These are phyloP conservation scores for Colletotrichum orchidophilum DNA, from an alignment of 2,329 filamentous ascomycete species.

Conservation along the genomic window DNA sequence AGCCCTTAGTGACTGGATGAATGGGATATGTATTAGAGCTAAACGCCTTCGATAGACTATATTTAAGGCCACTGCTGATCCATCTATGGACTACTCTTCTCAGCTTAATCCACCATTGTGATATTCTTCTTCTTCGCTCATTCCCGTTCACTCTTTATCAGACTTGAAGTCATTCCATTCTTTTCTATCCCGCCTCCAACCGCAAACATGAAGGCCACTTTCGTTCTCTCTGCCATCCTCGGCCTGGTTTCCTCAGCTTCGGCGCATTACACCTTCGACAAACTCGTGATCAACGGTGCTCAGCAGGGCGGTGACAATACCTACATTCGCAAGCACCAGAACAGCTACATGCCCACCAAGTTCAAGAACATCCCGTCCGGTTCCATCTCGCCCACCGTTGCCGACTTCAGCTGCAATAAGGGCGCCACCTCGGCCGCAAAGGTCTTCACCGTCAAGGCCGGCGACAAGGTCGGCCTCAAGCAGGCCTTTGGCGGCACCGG, in stretches of 20 bases:
- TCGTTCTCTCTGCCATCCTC: conserved; percentile 20
- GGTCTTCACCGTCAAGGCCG: conserved; percentile 32
- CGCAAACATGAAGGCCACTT: conserved; percentile 22
- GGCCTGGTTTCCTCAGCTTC: conserved; percentile 16
- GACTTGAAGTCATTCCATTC: conserved; percentile 28
- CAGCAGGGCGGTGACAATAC: conserved; percentile 35
- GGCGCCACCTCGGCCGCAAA: conserved; percentile 12
- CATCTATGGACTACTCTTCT: not conserved
- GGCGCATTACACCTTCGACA: conserved; percentile 39
- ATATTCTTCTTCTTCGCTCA: conserved; percentile 1
- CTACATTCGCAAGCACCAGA: conserved; percentile 34
- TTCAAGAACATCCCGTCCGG: conserved; percentile 28
- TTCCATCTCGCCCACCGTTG: conserved; percentile 17
- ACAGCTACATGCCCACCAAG: conserved; percentile 34
- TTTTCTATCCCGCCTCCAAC: not conserved
- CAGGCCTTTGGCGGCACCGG: conserved; percentile 31
- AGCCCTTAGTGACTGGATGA: not conserved
- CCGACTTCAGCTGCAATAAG: conserved; percentile 33
- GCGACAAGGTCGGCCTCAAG: conserved; percentile 32
- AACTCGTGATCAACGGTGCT: conserved; percentile 36
- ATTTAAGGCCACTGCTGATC: not conserved
- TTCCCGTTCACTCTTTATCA: not conserved
- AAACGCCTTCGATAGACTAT: not conserved
- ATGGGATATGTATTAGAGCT: not conserved
- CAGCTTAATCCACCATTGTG: not conserved